Evolutionary conservation across 345 rosid species (phyloP).

Genomic region (Theobroma cacao): DNA sequence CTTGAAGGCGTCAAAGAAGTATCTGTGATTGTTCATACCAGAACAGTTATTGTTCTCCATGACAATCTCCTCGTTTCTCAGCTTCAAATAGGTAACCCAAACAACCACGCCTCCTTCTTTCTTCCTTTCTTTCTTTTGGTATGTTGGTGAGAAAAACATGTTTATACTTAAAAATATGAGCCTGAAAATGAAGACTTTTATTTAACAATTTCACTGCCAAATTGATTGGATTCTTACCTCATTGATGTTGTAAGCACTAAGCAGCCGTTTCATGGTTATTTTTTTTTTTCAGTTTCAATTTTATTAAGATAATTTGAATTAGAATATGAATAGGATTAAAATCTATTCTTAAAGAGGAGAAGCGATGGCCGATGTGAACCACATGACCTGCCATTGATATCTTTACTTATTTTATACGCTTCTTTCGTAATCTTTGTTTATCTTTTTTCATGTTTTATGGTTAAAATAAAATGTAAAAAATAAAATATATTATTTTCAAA

Average conservation of each 20-base stretch:
- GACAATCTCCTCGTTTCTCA: slow-evolving; percentile 63
- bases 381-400: too few species aligned
- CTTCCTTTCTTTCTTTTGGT: background rate
- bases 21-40: slow-evolving; percentile 71
- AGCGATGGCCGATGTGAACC: too few species aligned
- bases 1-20: slow-evolving; percentile 65
- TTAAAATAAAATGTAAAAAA: too few species aligned
- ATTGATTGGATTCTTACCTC: background rate
- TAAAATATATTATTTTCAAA: too few species aligned
- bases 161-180: background rate
- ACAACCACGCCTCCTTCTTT: background rate
- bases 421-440: background rate
- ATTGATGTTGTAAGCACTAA: background rate
- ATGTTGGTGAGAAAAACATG: background rate
- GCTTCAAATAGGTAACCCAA: slow-evolving; percentile 61
- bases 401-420: background rate
- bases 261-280: too few species aligned
- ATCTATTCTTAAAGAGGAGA: too few species aligned
- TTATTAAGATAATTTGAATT: too few species aligned
- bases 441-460: too few species aligned
- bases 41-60: slow-evolving; percentile 88
- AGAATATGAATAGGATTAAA: too few species aligned
- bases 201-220: background rate
- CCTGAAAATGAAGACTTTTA: background rate
- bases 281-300: too few species aligned